Evolutionary conservation across 2,329 filamentous ascomycete species (phyloP), one percentile per base, ranked within the genome.

Genomic region (Aspergillus sp.): DNA sequence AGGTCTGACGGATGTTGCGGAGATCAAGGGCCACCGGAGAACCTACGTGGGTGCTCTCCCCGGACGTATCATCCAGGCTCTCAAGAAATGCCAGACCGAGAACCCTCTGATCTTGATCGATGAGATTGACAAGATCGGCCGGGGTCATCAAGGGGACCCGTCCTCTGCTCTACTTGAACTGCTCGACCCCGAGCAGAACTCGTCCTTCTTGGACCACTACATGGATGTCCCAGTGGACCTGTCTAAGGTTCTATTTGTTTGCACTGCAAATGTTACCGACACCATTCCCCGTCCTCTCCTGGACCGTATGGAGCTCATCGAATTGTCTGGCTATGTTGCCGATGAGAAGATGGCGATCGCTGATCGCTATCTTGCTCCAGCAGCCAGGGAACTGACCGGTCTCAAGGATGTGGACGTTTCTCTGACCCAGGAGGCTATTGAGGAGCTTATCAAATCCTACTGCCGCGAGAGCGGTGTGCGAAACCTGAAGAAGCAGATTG

Each of bases 271-370:
- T 72, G 95, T 97, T 87, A 96, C 92, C 0, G 94, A 99, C 65
- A 99, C 94, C 0, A 99, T 99, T 56, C 94, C 94, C 14, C 84
- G 92, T 40, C 95, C 94, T 3, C 80, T 99, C 0, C 81, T 97
- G 14, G 94, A 99, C 69, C 87, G 94, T 62, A 99, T 99, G 94
- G 94, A 99, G 72, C 85, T 97, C 64, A 99, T 99, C 61, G 86
- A 95, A 57, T 81, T 99, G 2, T 97, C 93, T 33, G 94, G 94
- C 10, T 99, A 99, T 67, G 93, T 99, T 47, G 86, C 93, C 0
- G 93, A 99, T 60, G 94, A 99, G 80, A 99, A 99, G 81, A 96
- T 95, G 85, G 93, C 94, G 3, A 99, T 99, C 65, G 94, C 94
- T 3, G 88, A 99, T 68, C 84, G 85, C 59, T 99, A 99, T 67